Conservation (phyloP, 306 rosid genomes). For the Fagus crenata region DNA sequence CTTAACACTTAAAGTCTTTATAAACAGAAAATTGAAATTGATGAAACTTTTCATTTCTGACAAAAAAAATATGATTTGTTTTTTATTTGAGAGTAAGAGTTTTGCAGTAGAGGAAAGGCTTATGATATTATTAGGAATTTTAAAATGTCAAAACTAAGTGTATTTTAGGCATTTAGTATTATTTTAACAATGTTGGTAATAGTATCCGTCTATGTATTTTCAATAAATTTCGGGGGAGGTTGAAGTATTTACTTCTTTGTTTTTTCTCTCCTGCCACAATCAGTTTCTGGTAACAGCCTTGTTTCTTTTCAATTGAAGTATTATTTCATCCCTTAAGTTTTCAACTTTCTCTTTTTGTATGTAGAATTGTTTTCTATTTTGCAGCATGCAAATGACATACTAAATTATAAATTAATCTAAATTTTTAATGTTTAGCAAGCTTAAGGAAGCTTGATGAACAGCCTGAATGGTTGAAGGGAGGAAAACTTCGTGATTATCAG, state of each 20-base stretch:
- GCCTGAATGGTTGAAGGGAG: conserved; percentile 97
- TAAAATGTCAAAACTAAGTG: background rate
- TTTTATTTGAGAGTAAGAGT: background rate
- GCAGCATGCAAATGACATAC: background rate
- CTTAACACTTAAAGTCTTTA: background rate
- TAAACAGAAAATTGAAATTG: background rate
- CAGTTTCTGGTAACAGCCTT: too few species aligned
- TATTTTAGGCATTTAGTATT: background rate
- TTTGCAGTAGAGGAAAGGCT: background rate
- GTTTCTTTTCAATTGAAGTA: background rate
- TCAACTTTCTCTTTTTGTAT: background rate
- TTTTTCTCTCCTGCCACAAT: too few species aligned
- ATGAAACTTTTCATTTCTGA: background rate
- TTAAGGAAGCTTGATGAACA: conserved; percentile 97
- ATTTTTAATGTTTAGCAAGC: conserved; percentile 65
- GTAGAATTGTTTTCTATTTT: background rate
- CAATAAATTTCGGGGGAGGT: too few species aligned
- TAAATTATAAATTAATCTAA: conserved; percentile 32
- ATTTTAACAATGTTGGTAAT: too few species aligned
- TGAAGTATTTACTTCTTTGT: too few species aligned
- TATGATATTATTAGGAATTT: background rate
- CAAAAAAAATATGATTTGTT: too few species aligned
- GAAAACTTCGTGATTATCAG: conserved; percentile 99
- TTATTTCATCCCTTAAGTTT: background rate
- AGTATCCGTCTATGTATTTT: too few species aligned